phyloP scores from a whole-genome alignment of 169 alveolate species.

The Plasmodium fragile region DNA sequence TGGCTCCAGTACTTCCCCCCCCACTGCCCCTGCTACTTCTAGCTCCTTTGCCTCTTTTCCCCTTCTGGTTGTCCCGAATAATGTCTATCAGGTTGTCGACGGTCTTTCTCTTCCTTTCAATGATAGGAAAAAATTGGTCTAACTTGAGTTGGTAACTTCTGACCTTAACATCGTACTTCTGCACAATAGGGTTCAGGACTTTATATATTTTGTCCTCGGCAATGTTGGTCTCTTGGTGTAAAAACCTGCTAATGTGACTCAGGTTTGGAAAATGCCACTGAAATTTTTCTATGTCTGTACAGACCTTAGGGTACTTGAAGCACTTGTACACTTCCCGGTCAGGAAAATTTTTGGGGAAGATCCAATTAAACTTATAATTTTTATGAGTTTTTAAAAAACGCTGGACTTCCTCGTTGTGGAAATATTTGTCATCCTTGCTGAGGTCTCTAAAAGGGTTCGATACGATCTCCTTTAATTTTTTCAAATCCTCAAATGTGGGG shows the following conservation, averaged over 20 bases:
- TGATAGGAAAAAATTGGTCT: conserved; percentile 61
- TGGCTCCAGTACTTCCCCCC: background rate
- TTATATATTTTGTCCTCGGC: conserved; percentile 51
- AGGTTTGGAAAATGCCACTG: conserved; percentile 63
- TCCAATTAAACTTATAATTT: conserved; percentile 84
- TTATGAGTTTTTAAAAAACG: conserved; percentile 80
- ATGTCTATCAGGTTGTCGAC: conserved; percentile 44
- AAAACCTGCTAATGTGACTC: conserved; percentile 4
- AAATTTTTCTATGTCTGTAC: conserved; percentile 48
- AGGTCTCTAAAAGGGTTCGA: conserved; percentile 78
- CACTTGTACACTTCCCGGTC: conserved; percentile 85
- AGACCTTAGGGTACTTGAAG: conserved; percentile 79
- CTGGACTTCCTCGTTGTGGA: conserved; percentile 70
- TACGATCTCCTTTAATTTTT: conserved; percentile 87
- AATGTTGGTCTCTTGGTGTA: conserved; percentile 41
- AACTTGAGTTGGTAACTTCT: conserved; percentile 52
- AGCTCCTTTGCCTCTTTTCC: background rate
- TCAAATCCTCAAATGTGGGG: conserved; percentile 89
- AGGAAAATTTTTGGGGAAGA: conserved; percentile 84
- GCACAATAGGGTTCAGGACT: conserved; percentile 47
- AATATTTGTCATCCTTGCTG: conserved; percentile 42
- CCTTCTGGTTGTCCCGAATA: conserved; percentile 18
- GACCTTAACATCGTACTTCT: conserved; percentile 37
- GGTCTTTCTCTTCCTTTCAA: conserved; percentile 46
- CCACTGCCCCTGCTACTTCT: background rate